Evolutionary conservation across 140 eudicot genomes (phyloP).

Genomic region (Flaveria floridana): DNA sequence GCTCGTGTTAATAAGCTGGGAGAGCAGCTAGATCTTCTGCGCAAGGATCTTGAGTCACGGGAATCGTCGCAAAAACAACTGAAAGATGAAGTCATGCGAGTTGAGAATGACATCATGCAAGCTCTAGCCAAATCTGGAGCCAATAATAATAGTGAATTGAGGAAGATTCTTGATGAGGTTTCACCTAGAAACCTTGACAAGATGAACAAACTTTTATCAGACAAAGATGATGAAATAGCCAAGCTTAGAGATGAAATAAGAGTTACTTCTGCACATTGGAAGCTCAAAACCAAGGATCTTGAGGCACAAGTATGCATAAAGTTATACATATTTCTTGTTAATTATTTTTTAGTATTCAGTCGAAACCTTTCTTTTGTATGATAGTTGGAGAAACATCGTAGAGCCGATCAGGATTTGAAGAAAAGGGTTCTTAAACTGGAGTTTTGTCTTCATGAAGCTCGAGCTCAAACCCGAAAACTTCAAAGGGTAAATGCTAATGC

Average conservation of each 20-base stretch:
- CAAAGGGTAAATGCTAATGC: slow-evolving; percentile 59
- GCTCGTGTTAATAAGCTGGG: slow-evolving; percentile 60
- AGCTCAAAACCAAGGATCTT: slow-evolving; percentile 72
- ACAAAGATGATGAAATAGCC: slow-evolving; percentile 77
- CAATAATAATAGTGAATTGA: slow-evolving; percentile 62
- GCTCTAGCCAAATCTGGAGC: slow-evolving; percentile 72
- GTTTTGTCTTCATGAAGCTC: slow-evolving; percentile 96
- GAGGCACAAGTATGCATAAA: slow-evolving; percentile 66
- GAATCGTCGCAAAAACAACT: slow-evolving; percentile 81
- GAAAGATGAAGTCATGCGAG: slow-evolving; percentile 80
- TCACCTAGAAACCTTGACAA: slow-evolving; percentile 72
- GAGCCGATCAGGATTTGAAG: slow-evolving; percentile 87
- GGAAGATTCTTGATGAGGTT: slow-evolving; percentile 75
- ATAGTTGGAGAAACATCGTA: slow-evolving; percentile 93
- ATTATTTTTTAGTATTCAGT: background rate
- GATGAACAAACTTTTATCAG: slow-evolving; percentile 61
- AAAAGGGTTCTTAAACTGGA: slow-evolving; percentile 87
- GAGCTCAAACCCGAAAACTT: slow-evolving; percentile 92
- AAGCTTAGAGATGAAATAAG: slow-evolving; percentile 72
- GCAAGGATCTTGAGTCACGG: slow-evolving; percentile 74
- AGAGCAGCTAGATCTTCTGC: slow-evolving; percentile 73
- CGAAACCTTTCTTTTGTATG: slow-evolving; percentile 4
- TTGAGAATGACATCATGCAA: slow-evolving; percentile 83
- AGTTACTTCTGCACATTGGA: slow-evolving; percentile 87
- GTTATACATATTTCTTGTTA: background rate